Evolutionary conservation across 2,329 filamentous ascomycete species (phyloP), one percentile per base, ranked within the genome.

Genomic region (Aspergillus sojae): DNA sequence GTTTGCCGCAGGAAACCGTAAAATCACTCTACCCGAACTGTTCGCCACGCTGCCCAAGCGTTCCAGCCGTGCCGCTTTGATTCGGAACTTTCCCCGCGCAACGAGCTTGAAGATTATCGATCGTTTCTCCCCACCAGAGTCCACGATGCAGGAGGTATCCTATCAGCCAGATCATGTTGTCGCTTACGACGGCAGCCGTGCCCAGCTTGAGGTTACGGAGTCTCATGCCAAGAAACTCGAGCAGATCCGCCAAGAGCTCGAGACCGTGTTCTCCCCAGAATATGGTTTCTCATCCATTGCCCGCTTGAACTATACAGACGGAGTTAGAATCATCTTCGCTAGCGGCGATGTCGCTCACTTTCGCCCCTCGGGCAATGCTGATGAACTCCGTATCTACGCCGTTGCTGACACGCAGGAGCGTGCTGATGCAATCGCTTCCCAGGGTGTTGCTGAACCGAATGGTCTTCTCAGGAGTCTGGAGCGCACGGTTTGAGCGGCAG

Each of bases 331-430:
- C 36, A 68, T 70, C 19, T 75, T 76, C 57, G 59, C 64, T 12
- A 75, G 72, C 48, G 73, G 73, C 28, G 74, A 75, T 65, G 74
- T 76, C 9, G 74, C 74, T 61, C 74, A 76, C 54, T 66, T 75
- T 36, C 72, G 74, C 3, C 74, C 74, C 5, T 76, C 74, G 11
- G 74, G 74, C 5, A 76, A 75, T 32, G 74, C 74, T 12, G 74
- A 76, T 64, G 74, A 76, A 46, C 68, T 76, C 2, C 74, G 74
- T 12, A 75, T 76, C 41, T 76, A 76, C 54, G 65, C 73, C 36
- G 74, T 76, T 19, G 72, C 72, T 12, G 68, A 76, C 58, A 68
- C 60, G 3, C 73, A 75, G 65, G 69, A 68, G 39, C 73, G 73
- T 11, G 74, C 74, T 1, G 73, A 76, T 58, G 65, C 62, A 4